A percentile compares a stretch with the other conserved stretches of the same genome.
These are phyloP conservation scores for Chamaenerion angustifolium DNA, from an alignment of 345 rosid genomes.

Conservation along the genomic window DNA sequence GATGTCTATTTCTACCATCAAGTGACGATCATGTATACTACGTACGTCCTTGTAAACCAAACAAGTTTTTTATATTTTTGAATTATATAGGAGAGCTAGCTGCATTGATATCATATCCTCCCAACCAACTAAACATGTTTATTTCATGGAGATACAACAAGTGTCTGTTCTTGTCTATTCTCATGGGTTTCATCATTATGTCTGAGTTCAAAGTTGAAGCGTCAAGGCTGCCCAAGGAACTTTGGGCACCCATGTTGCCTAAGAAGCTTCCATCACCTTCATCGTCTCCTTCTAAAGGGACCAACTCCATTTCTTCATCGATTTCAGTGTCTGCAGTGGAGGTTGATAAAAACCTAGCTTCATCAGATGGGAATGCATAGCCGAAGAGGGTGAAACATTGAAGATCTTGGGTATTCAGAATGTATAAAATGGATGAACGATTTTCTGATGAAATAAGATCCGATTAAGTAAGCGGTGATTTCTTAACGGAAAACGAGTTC, in stretches of 20 bases:
- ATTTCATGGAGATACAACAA: conserved; percentile 23
- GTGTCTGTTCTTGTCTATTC: conserved; percentile 14
- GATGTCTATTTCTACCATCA: conserved; percentile 2
- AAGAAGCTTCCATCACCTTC: conserved; percentile 64
- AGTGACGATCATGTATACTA: conserved; percentile 13
- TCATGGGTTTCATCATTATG: conserved; percentile 20
- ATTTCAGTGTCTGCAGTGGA: conserved; percentile 20
- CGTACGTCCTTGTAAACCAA: not conserved
- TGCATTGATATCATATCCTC: too few species aligned
- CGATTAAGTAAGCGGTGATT: too few species aligned
- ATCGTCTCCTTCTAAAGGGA: conserved; percentile 85
- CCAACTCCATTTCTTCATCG: conserved; percentile 44
- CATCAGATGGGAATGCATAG: conserved; percentile 47
- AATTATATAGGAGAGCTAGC: too few species aligned
- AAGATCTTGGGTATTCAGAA: too few species aligned
- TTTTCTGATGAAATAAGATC: too few species aligned
- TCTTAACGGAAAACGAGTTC: too few species aligned
- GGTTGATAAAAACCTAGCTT: conserved; percentile 18
- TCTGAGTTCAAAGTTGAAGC: conserved; percentile 25
- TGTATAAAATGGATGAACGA: too few species aligned
- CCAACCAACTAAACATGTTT: conserved; percentile 11
- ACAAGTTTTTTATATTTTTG: not conserved
- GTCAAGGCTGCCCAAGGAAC: conserved; percentile 43
- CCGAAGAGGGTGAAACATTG: not conserved
- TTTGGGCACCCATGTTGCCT: conserved; percentile 76